Evolutionary conservation across 148 eudicot species (phyloP).

Genomic region (Suaeda aralocaspica): DNA sequence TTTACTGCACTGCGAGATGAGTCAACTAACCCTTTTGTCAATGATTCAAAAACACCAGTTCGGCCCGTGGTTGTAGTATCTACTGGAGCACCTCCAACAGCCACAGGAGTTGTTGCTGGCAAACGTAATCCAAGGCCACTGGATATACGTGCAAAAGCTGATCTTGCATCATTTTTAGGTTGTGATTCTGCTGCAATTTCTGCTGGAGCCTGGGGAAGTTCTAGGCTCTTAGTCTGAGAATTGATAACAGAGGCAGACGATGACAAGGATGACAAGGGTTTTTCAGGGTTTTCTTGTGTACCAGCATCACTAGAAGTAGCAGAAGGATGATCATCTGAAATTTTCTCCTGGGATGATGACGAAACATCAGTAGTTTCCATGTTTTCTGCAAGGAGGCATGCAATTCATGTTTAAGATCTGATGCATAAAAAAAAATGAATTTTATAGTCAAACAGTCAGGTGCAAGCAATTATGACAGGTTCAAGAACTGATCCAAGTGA

Average conservation of each 20-base stretch:
- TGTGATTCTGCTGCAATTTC: constrained; percentile 39
- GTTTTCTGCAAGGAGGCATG: constrained; percentile 18
- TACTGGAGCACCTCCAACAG: constrained; percentile 33
- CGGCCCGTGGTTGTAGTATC: constrained; percentile 39
- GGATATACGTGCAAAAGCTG: constrained; percentile 59
- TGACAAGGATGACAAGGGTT: constrained; percentile 30
- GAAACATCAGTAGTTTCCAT: constrained; percentile 56
- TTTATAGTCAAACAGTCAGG: not conserved
- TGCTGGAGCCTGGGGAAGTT: constrained; percentile 32
- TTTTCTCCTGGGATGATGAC: constrained; percentile 30
- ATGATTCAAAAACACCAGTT: constrained; percentile 58
- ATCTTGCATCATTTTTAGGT: constrained; percentile 38
- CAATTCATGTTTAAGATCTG: not conserved
- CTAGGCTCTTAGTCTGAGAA: constrained; percentile 45
- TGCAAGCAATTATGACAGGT: constrained; percentile 1
- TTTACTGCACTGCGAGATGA: constrained; percentile 81
- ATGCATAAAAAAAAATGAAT: not conserved
- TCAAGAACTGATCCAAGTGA: not conserved
- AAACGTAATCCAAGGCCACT: constrained; percentile 58
- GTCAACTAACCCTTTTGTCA: constrained; percentile 83
- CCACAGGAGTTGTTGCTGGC: constrained; percentile 39
- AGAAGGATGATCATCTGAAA: constrained; percentile 35
- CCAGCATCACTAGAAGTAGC: constrained; percentile 23
- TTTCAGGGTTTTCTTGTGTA: constrained; percentile 34
- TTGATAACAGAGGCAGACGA: constrained; percentile 40